Percentiles rank a stretch among this genome's conserved stretches.
These are phyloP conservation scores for Candida yuanshanica DNA, from an alignment of 805 yeast genomes.

Conservation along the genomic window DNA sequence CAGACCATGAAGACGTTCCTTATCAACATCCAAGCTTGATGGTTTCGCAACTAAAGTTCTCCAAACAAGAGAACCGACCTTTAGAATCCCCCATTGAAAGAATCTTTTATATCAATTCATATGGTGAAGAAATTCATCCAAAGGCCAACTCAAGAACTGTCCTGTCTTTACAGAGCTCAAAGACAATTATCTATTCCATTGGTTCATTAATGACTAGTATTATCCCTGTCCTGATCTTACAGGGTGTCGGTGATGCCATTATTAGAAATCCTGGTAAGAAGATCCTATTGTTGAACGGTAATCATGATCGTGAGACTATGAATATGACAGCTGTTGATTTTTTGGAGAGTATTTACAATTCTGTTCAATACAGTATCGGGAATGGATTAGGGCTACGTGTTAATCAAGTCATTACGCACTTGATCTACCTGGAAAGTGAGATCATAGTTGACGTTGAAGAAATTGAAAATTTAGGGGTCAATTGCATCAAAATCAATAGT, in stretches of 20 bases:
- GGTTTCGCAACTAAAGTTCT: conserved; percentile 68
- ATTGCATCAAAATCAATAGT: conserved; percentile 37
- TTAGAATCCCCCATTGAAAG: conserved; percentile 70
- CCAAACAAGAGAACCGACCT: conserved; percentile 52
- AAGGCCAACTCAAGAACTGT: conserved; percentile 59
- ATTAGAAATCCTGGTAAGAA: conserved; percentile 32
- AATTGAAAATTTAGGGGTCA: conserved; percentile 39
- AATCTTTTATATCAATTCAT: conserved; percentile 76
- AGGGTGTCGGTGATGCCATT: conserved; percentile 68
- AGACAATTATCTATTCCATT: conserved; percentile 65
- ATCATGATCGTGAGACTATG: conserved; percentile 72
- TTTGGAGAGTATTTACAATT: conserved; percentile 47
- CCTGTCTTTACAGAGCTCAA: conserved; percentile 41
- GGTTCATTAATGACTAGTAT: conserved; percentile 89
- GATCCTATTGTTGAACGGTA: conserved; percentile 67
- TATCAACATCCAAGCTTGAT: conserved; percentile 76
- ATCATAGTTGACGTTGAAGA: conserved; percentile 41
- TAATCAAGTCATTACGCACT: conserved; percentile 54
- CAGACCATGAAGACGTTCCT: conserved; percentile 46
- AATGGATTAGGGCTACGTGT: conserved; percentile 20
- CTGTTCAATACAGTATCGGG: conserved; percentile 45
- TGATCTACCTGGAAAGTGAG: conserved; percentile 49
- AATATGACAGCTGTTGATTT: conserved; percentile 60
- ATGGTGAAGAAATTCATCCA: conserved; percentile 83
- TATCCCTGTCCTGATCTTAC: conserved; percentile 68